These are phyloP conservation scores for Phaeosphaeriaceae sp. DNA, from an alignment of 2,329 filamentous ascomycete species.

Conservation along the genomic window DNA sequence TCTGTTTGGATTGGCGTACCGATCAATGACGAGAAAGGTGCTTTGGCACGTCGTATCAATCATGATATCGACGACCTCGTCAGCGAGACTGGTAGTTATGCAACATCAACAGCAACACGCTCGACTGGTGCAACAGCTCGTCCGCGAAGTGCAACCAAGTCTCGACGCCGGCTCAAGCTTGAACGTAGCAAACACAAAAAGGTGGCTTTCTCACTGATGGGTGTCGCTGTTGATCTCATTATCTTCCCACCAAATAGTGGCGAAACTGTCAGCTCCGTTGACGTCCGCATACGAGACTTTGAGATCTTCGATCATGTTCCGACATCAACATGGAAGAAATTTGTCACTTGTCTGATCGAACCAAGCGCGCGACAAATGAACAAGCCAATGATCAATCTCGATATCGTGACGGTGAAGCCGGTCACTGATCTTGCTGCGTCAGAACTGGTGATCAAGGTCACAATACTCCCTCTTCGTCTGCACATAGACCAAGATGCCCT, in stretches of 20 bases:
- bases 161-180: constrained; percentile 68
- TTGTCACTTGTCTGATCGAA: constrained; percentile 90
- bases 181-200: constrained; percentile 90
- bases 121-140: constrained; percentile 46
- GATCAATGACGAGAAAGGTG: constrained; percentile 80
- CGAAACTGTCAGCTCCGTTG: constrained; percentile 86
- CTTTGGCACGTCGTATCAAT: constrained; percentile 84
- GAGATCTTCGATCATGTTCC: constrained; percentile 94
- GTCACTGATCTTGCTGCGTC: constrained; percentile 83
- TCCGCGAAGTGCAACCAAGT: constrained; percentile 50
- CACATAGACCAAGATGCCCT: constrained; percentile 98
- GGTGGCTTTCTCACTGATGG: constrained; percentile 90
- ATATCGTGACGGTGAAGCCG: constrained; percentile 87
- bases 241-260: constrained; percentile 76
- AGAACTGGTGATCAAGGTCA: constrained; percentile 82
- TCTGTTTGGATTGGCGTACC: constrained; percentile 97
- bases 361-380: constrained; percentile 85
- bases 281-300: constrained; percentile 80
- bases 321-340: constrained; percentile 97
- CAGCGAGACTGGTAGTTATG: constrained; percentile 89
- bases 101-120: constrained; percentile 63
- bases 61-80: constrained; percentile 82
- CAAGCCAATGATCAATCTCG: constrained; percentile 87
- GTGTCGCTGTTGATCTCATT: constrained; percentile 81
- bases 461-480: constrained; percentile 81